A percentile compares a stretch with the other conserved stretches of the same genome.
Evolutionary conservation across 2,329 filamentous ascomycete genomes (phyloP).

Genomic region (Aspergillus melleus): DNA sequence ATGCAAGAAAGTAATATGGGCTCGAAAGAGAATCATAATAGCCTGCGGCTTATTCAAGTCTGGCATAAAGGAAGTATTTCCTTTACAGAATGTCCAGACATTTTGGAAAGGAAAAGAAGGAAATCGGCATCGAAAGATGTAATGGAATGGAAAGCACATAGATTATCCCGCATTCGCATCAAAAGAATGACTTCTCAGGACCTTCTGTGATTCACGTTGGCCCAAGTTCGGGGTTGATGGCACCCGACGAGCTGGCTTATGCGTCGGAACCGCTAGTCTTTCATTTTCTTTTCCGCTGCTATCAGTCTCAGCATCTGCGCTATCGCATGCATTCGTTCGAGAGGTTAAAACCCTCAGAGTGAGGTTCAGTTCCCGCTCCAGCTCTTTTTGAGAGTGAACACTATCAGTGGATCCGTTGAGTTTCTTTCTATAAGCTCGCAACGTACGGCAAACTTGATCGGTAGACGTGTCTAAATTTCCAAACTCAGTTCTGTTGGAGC

Average conservation of each 20-base stretch:
- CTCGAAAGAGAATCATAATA: not conserved
- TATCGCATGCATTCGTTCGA: conserved; percentile 30
- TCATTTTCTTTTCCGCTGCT: conserved; percentile 41
- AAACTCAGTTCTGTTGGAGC: conserved; percentile 40
- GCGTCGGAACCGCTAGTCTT: conserved; percentile 22
- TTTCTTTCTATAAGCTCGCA: conserved; percentile 61
- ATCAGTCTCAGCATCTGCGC: conserved; percentile 38
- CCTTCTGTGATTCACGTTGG: conserved; percentile 22
- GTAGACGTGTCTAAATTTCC: conserved; percentile 54
- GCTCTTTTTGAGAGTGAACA: conserved; percentile 53
- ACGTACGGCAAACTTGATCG: conserved; percentile 58
- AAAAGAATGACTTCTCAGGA: conserved; percentile 34
- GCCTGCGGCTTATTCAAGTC: not conserved
- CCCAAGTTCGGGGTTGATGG: conserved; percentile 39
- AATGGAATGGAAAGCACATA: not conserved
- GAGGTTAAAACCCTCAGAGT: conserved; percentile 37
- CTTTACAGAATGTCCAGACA: not conserved
- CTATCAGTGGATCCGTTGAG: conserved; percentile 51
- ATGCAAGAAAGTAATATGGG: not conserved
- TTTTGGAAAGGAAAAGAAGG: not conserved
- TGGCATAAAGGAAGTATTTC: not conserved
- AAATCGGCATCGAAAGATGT: not conserved
- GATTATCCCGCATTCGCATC: conserved; percentile 30
- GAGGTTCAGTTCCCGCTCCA: conserved; percentile 58
- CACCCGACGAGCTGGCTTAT: conserved; percentile 30